A percentile compares a stretch with the other conserved stretches of the same genome.
phyloP scores from a whole-genome alignment of 2,329 filamentous ascomycete genomes.

The Reticulascus tulasneorum region DNA sequence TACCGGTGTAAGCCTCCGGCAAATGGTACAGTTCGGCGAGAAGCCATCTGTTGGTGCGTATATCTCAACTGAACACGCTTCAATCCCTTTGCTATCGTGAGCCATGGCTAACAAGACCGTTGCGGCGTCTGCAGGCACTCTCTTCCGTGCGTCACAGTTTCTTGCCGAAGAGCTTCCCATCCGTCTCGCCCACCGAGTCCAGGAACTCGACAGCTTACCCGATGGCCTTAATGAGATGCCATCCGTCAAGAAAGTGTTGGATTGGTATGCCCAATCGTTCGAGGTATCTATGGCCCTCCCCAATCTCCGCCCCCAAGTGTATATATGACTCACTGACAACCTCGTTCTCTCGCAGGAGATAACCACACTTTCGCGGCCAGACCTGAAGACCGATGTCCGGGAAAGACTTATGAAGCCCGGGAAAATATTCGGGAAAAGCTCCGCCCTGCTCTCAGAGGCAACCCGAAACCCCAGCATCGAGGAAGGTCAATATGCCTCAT shows the following conservation, averaged over 20 bases:
- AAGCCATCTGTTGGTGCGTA: constrained; percentile 78
- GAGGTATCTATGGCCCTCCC: constrained; percentile 61
- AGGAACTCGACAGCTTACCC: constrained; percentile 86
- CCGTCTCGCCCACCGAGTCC: constrained; percentile 89
- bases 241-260: constrained; percentile 88
- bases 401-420: constrained; percentile 71
- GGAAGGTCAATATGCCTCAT: constrained; percentile 69
- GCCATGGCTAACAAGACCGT: neutral
- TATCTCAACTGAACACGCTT: neutral
- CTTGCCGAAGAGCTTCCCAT: constrained; percentile 97
- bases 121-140: constrained; percentile 59
- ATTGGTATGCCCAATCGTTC: constrained; percentile 99
- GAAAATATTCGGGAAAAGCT: constrained; percentile 50
- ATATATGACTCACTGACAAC: constrained; percentile 9
- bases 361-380: constrained; percentile 76
- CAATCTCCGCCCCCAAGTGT: constrained; percentile 4
- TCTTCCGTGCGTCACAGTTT: constrained; percentile 97
- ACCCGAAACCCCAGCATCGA: constrained; percentile 88
- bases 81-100: neutral
- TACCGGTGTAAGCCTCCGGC: constrained; percentile 89
- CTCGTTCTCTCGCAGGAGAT: constrained; percentile 64
- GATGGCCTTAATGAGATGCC: constrained; percentile 98
- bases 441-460: constrained; percentile 71
- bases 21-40: constrained; percentile 99
- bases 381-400: constrained; percentile 69